Conservation (phyloP, 2,329 filamentous ascomycete genomes). For the Talaromyces sp. region DNA sequence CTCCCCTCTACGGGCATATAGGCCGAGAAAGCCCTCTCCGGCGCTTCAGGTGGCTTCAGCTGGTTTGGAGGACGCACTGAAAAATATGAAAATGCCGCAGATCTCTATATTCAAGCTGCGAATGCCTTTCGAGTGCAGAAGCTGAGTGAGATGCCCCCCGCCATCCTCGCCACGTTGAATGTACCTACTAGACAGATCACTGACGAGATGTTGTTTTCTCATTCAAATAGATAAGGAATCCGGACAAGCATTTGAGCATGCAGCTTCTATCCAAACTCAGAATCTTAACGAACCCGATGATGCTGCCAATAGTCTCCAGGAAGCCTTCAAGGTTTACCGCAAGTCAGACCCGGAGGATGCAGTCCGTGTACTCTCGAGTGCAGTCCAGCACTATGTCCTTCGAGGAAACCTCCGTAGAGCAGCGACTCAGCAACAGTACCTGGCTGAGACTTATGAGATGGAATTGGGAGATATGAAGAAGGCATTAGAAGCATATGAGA, state of each 20-base stretch:
- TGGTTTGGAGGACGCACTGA: constrained; percentile 86
- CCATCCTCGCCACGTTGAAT: neutral
- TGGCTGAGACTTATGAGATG: constrained; percentile 83
- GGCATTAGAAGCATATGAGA: constrained; percentile 81
- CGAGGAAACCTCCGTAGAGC: constrained; percentile 91
- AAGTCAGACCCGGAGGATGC: constrained; percentile 83
- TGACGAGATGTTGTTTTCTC: neutral
- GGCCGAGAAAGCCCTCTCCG: constrained; percentile 81
- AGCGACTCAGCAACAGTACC: constrained; percentile 84
- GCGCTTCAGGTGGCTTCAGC: constrained; percentile 79
- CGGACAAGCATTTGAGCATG: constrained; percentile 81
- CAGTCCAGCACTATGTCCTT: constrained; percentile 82
- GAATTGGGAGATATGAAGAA: constrained; percentile 77
- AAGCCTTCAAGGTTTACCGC: constrained; percentile 94
- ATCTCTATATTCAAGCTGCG: constrained; percentile 83
- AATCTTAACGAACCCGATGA: constrained; percentile 91
- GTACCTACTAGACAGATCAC: neutral
- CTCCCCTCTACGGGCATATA: constrained; percentile 43
- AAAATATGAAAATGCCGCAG: constrained; percentile 86
- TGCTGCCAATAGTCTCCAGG: constrained; percentile 81
- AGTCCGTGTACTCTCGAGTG: constrained; percentile 74
- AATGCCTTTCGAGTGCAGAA: constrained; percentile 91
- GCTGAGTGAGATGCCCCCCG: constrained; percentile 60
- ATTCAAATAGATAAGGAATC: constrained; percentile 71
- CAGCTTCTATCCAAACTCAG: constrained; percentile 76